phyloP scores from a whole-genome alignment of 352 stramenopile genomes.

The Thalassiosira mediterranea region DNA sequence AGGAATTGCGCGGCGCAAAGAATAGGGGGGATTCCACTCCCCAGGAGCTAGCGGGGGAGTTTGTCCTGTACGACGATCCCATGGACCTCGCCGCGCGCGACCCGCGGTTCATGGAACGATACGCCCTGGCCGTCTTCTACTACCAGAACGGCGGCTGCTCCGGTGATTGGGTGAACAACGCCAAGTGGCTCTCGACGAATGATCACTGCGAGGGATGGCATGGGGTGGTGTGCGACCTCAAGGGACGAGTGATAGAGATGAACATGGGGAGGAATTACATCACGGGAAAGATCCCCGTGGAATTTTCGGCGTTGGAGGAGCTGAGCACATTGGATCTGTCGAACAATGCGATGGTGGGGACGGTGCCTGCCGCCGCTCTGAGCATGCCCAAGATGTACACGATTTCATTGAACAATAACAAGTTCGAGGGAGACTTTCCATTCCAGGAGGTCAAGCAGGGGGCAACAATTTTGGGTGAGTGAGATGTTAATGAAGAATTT shows the following conservation, averaged over 20 bases:
- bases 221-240: constrained; percentile 39
- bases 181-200: constrained; percentile 2
- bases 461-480: constrained; percentile 15
- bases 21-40: constrained; percentile 20
- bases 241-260: constrained; percentile 27
- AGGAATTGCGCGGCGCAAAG: constrained; percentile 36
- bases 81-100: constrained; percentile 25
- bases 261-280: constrained; percentile 35
- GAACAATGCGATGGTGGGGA: constrained; percentile 43
- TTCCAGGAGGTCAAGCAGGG: constrained; percentile 40
- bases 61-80: constrained; percentile 50
- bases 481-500: constrained; percentile 23
- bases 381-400: constrained; percentile 39
- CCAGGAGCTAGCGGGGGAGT: constrained; percentile 48
- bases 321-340: constrained; percentile 48
- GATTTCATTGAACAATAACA: constrained; percentile 46
- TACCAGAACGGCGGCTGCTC: constrained; percentile 46
- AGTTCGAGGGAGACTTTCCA: constrained; percentile 43
- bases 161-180: constrained; percentile 24
- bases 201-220: constrained; percentile 46
- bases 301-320: constrained; percentile 34
- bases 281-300: constrained; percentile 31
- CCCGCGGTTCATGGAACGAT: constrained; percentile 50
- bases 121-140: constrained; percentile 44
- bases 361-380: constrained; percentile 20